A percentile compares a stretch with the other conserved stretches of the same genome.
Evolutionary conservation across 208 protist species (phyloP).

Genomic region (Novymonas esmeraldas): DNA sequence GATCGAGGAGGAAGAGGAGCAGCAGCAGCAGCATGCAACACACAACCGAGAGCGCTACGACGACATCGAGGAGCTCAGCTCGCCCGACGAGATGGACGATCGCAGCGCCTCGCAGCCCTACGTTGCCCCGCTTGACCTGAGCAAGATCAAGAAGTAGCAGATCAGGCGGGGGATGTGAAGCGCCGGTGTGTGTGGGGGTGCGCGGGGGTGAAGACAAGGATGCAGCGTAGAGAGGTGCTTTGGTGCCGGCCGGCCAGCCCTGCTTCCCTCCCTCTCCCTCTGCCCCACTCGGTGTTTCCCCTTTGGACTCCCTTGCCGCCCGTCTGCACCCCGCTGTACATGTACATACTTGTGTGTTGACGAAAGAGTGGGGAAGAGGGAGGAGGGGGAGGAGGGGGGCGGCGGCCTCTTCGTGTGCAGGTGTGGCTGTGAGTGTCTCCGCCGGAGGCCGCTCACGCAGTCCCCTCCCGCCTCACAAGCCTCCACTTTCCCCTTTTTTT

Average conservation of each 20-base stretch:
- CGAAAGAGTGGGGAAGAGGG: not conserved
- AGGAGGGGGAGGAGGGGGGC: not conserved
- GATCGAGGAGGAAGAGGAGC: not conserved
- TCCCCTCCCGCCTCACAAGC: too few relatives aligned
- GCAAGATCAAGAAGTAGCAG: slow-evolving; percentile 39
- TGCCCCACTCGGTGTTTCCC: not conserved
- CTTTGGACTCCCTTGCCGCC: too few relatives aligned
- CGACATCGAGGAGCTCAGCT: not conserved
- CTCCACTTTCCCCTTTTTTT: too few relatives aligned
- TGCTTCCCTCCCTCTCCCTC: not conserved
- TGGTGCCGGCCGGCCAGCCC: too few relatives aligned
- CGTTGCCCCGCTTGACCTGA: slow-evolving; percentile 40
- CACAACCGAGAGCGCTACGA: not conserved
- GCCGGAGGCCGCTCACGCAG: too few relatives aligned
- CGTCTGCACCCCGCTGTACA: not conserved
- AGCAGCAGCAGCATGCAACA: not conserved
- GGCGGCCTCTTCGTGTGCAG: too few relatives aligned
- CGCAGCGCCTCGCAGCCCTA: slow-evolving; percentile 16
- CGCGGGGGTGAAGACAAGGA: too few relatives aligned
- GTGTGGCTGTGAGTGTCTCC: too few relatives aligned
- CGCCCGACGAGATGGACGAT: not conserved
- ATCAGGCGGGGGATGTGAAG: not conserved
- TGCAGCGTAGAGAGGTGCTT: too few relatives aligned
- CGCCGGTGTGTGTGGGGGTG: not conserved
- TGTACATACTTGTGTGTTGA: slow-evolving; percentile 17